Evolutionary conservation across 2,329 filamentous ascomycete genomes (phyloP).

Genomic region (Neopestalotiopsis clavispora): DNA sequence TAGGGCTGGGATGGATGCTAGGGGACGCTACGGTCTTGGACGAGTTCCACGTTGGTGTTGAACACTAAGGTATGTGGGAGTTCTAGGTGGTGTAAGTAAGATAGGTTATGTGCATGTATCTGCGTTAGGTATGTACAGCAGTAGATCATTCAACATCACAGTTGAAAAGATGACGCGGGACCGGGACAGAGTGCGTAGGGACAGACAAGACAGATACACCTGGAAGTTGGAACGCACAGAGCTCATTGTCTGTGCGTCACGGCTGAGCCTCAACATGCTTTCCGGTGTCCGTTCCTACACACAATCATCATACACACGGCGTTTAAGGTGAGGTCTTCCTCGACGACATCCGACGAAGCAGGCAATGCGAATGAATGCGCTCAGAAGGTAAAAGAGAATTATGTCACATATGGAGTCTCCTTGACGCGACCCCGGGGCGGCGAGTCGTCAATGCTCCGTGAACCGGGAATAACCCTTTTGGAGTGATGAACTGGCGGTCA

Average conservation of each 20-base stretch:
- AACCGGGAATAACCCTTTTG: constrained; percentile 32
- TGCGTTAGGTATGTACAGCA: too few species aligned
- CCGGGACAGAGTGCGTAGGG: background rate
- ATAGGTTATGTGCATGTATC: too few species aligned
- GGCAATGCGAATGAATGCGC: constrained; percentile 18
- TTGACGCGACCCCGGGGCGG: background rate
- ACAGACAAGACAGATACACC: background rate
- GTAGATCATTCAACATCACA: background rate
- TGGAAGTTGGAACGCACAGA: constrained; percentile 23
- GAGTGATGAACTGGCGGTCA: constrained; percentile 56
- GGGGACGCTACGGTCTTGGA: background rate
- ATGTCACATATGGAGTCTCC: constrained; percentile 15
- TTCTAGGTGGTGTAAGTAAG: too few species aligned
- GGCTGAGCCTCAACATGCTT: constrained; percentile 26
- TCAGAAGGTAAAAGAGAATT: background rate
- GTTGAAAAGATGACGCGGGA: background rate
- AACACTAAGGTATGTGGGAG: background rate
- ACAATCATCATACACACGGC: constrained; percentile 18
- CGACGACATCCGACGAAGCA: constrained; percentile 12
- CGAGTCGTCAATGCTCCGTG: constrained; percentile 29
- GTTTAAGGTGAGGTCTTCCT: constrained; percentile 17
- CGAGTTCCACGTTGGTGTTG: background rate
- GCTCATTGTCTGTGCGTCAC: constrained; percentile 35
- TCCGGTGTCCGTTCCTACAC: constrained; percentile 19
- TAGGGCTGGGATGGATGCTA: background rate